phyloP scores from a whole-genome alignment of 805 yeast genomes.

The Hanseniaspora singularis region DNA sequence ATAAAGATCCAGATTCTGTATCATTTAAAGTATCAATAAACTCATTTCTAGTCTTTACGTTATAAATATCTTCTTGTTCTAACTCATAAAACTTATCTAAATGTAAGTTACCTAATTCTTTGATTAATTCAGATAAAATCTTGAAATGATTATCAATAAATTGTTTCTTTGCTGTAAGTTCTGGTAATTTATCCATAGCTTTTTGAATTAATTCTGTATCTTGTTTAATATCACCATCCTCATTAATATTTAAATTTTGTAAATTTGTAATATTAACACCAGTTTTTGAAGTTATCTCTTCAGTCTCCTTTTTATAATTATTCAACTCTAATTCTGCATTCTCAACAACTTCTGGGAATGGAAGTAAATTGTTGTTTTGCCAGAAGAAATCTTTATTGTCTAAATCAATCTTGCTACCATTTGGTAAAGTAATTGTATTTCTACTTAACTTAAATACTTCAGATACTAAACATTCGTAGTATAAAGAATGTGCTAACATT shows the following conservation, averaged over 20 bases:
- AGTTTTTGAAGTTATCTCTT: constrained; percentile 67
- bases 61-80: constrained; percentile 67
- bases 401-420: constrained; percentile 56
- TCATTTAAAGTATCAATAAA: constrained; percentile 49
- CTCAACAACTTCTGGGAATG: constrained; percentile 98
- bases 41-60: constrained; percentile 37
- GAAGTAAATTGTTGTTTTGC: constrained; percentile 68
- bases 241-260: constrained; percentile 35
- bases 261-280: constrained; percentile 63
- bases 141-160: constrained; percentile 95
- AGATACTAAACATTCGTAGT: constrained; percentile 89
- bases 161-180: constrained; percentile 73
- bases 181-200: constrained; percentile 87
- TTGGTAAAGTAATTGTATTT: constrained; percentile 60
- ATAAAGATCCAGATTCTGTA: constrained; percentile 45
- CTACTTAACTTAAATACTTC: constrained; percentile 77
- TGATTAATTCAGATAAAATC: constrained; percentile 70
- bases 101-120: constrained; percentile 73
- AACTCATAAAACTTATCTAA: constrained; percentile 87
- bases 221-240: constrained; percentile 19
- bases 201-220: constrained; percentile 63
- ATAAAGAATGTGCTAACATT: constrained; percentile 96
- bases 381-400: constrained; percentile 93
- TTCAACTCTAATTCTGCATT: constrained; percentile 78
- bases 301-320: constrained; percentile 75